Evolutionary conservation across 495 filamentous ascomycete genomes (phyloP), one percentile per base, ranked within the genome.

Genomic region (Glarea lozoyensis): DNA sequence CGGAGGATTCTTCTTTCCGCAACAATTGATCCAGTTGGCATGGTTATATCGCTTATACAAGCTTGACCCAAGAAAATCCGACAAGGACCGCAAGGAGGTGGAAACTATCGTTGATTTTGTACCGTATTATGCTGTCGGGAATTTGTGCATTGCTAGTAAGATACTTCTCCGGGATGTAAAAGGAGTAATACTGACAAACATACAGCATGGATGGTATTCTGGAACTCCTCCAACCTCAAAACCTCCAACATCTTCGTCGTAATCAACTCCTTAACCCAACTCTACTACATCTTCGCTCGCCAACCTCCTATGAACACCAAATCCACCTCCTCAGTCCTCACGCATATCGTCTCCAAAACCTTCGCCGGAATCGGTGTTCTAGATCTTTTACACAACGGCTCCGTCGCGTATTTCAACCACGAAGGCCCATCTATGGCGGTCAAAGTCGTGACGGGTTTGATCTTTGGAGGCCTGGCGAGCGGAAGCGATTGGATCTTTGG

Each of bases 191-290:
- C 5, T 42, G 16, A 37, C 9, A 9, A 32, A 3, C 2, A 15
- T 12, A 25, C 33, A 61, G 64, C 67, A n/a, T 74, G 71, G 70
- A 71, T 73, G 70, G 61, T 75, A 46, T 73, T 72, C 58, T 75
- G 70, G 70, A 73, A 74, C 43, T 24, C 54, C 11, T 55, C 59
- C 16, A 46, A 59, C 23, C 60, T 73, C 21, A 58, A 64, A 13
- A 60, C 64, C 10, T 56, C 64, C 18, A 69, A 75, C 45, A 46
- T 67, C 30, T 73, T 73, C 52, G 68, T 72, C 29, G 44, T 65
- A 18, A 57, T 72, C 46, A 75, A 73, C 51, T 69, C 63, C 37
- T 36, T 68, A 20, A 55, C 60, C 10, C 70, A 73, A 54, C 53
- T 75, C n/a, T 66, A 53, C 50, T 73, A 73, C 53, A 50, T 69